Evolutionary conservation across 345 rosid genomes (phyloP).

Genomic region (Citropsis articulata): DNA sequence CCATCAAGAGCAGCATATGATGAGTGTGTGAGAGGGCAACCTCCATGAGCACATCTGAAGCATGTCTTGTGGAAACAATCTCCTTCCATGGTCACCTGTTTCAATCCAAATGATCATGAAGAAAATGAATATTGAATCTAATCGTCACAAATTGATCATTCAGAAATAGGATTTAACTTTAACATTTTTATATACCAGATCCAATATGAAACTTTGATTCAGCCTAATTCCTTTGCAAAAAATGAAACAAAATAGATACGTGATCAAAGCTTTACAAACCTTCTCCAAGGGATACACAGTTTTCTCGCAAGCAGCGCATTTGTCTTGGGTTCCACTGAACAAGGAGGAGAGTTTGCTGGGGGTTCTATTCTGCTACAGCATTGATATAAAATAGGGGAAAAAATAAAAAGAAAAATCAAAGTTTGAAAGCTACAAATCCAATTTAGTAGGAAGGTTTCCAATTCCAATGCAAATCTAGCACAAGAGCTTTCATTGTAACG

Average conservation of each 20-base stretch:
- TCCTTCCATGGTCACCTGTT: conserved; percentile 80
- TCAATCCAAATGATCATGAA: not conserved
- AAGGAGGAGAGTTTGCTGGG: conserved; percentile 82
- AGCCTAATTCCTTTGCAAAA: not conserved
- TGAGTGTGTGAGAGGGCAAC: conserved; percentile 89
- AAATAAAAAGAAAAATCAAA: not conserved
- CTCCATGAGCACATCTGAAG: conserved; percentile 94
- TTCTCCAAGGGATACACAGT: conserved; percentile 94
- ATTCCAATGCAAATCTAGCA: not conserved
- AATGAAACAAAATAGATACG: not conserved
- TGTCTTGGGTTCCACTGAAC: conserved; percentile 95
- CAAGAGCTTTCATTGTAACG: not conserved
- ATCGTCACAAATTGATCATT: not conserved
- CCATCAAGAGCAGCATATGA: conserved; percentile 87
- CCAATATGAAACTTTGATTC: not conserved
- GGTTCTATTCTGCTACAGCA: conserved; percentile 49
- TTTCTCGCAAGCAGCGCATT: conserved; percentile 82
- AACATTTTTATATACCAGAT: not conserved
- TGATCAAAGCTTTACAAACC: conserved; percentile 35
- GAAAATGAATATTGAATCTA: too few species aligned
- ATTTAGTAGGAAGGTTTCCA: not conserved
- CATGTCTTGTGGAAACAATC: conserved; percentile 95
- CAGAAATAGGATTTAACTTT: not conserved
- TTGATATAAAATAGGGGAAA: not conserved
- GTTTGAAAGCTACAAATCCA: not conserved